phyloP scores from a whole-genome alignment of 1,284 basidiomycete genomes.

The Leccinum ponderosum region DNA sequence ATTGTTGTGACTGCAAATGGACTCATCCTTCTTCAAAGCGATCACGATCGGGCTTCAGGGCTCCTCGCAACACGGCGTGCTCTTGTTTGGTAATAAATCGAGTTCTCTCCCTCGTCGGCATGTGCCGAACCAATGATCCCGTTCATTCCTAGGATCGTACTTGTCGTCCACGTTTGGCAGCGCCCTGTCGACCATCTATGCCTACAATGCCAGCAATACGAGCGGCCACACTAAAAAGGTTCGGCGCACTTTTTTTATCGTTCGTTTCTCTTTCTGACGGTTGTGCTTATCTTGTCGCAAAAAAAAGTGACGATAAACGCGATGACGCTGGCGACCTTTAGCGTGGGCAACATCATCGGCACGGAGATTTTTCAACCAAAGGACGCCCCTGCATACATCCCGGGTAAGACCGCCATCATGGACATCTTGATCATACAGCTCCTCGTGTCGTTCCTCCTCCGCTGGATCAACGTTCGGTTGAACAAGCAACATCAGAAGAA shows the following conservation, averaged over 20 bases:
- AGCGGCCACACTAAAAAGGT: constrained; percentile 70
- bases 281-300: background rate
- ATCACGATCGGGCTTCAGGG: constrained; percentile 60
- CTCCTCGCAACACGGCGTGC: constrained; percentile 49
- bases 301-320: constrained; percentile 35
- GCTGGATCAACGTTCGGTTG: constrained; percentile 27
- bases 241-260: constrained; percentile 3
- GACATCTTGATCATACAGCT: constrained; percentile 28
- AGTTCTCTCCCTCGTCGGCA: background rate
- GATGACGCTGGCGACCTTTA: constrained; percentile 33
- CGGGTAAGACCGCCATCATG: constrained; percentile 36
- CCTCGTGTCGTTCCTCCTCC: constrained; percentile 20
- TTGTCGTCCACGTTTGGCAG: constrained; percentile 62
- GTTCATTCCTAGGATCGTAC: constrained; percentile 44
- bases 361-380: constrained; percentile 37
- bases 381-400: constrained; percentile 37
- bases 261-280: background rate
- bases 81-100: constrained; percentile 52
- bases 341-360: constrained; percentile 33
- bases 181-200: constrained; percentile 60
- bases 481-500: constrained; percentile 21
- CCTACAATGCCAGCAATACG: constrained; percentile 68
- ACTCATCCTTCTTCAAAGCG: constrained; percentile 29
- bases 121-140: background rate
- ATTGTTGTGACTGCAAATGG: background rate